phyloP scores from a whole-genome alignment of 2,329 filamentous ascomycete species.

The Xylariomycetidae sp. region DNA sequence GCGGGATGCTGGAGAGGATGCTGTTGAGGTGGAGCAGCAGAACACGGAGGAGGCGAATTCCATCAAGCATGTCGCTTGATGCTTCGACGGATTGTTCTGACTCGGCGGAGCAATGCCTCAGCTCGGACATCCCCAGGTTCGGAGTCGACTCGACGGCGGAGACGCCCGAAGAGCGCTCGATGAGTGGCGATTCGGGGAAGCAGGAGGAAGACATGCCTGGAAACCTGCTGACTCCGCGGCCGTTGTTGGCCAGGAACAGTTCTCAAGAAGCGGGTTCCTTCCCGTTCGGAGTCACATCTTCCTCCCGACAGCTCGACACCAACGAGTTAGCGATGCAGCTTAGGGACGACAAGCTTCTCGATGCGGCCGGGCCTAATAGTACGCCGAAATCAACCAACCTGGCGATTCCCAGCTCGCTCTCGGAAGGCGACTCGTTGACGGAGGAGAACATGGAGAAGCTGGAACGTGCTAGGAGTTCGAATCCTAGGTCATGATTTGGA shows the following conservation, averaged over 20 bases:
- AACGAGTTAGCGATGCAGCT: slow-evolving; percentile 34
- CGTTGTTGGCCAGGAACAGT: slow-evolving; percentile 29
- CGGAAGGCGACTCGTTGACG: slow-evolving; percentile 42
- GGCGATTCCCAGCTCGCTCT: slow-evolving; percentile 10
- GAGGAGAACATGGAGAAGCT: slow-evolving; percentile 48
- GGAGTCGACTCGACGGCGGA: slow-evolving; percentile 9
- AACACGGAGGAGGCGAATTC: slow-evolving; percentile 19
- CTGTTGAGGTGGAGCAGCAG: slow-evolving; percentile 61
- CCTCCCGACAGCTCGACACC: slow-evolving; percentile 26
- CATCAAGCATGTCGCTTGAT: slow-evolving; percentile 15
- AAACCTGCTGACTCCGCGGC: slow-evolving; percentile 33
- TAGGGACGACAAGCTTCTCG: slow-evolving; percentile 42
- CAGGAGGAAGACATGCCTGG: slow-evolving; percentile 11
- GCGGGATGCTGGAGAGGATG: slow-evolving; percentile 62
- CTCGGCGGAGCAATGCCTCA: slow-evolving; percentile 33
- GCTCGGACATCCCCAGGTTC: slow-evolving; percentile 16
- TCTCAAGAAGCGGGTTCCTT: slow-evolving; percentile 31
- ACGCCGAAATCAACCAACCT: slow-evolving; percentile 12
- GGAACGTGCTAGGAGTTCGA: no score
- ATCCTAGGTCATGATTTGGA: no score
- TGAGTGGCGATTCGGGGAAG: not conserved
- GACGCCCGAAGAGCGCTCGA: slow-evolving; percentile 13
- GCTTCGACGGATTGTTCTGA: slow-evolving; percentile 41
- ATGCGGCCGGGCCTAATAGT: slow-evolving; percentile 33
- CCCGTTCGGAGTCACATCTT: slow-evolving; percentile 32